phyloP scores from a whole-genome alignment of 2,329 filamentous ascomycete genomes.

The Capronia coronata region DNA sequence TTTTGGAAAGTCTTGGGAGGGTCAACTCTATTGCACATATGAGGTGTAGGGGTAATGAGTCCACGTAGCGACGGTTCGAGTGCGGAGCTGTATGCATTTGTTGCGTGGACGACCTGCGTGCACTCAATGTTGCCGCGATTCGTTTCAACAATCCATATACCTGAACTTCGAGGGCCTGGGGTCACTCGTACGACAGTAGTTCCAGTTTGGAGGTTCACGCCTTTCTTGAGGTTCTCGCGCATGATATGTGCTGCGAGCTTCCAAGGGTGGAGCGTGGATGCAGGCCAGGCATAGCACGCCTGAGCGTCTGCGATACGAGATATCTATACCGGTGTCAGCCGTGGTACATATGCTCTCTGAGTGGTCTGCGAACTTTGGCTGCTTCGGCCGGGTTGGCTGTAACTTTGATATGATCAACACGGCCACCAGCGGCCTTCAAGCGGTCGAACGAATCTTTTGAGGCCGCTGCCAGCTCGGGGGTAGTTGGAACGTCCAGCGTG shows the following conservation, averaged over 20 bases:
- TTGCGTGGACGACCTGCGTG: slow-evolving; percentile 1
- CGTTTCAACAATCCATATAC: slow-evolving; percentile 1
- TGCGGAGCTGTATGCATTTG: slow-evolving; percentile 7
- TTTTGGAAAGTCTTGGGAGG: not conserved
- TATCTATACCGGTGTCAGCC: not conserved
- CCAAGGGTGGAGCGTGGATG: slow-evolving; percentile 2
- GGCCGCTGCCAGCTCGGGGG: not conserved
- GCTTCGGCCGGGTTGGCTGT: slow-evolving; percentile 1
- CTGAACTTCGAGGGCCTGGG: not conserved
- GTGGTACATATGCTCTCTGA: not conserved
- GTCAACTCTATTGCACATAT: not conserved
- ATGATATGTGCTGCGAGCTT: slow-evolving; percentile 4
- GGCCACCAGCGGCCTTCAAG: slow-evolving; percentile 1
- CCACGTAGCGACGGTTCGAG: slow-evolving; percentile 1
- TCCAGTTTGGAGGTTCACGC: slow-evolving; percentile 3
- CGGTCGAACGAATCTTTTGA: slow-evolving; percentile 1
- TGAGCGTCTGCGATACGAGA: slow-evolving; percentile 1
- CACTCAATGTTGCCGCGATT: slow-evolving; percentile 2
- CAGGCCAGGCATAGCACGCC: slow-evolving; percentile 8
- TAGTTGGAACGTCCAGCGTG: slow-evolving; percentile 2
- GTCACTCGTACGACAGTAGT: not conserved
- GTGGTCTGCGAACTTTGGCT: not conserved
- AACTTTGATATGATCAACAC: slow-evolving; percentile 6
- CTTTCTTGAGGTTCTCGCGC: slow-evolving; percentile 3
- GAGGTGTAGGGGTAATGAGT: slow-evolving; percentile 1